Base-by-base conservation (phyloP, 106 monocot species). In the Amphibolis antarctica region DNA sequence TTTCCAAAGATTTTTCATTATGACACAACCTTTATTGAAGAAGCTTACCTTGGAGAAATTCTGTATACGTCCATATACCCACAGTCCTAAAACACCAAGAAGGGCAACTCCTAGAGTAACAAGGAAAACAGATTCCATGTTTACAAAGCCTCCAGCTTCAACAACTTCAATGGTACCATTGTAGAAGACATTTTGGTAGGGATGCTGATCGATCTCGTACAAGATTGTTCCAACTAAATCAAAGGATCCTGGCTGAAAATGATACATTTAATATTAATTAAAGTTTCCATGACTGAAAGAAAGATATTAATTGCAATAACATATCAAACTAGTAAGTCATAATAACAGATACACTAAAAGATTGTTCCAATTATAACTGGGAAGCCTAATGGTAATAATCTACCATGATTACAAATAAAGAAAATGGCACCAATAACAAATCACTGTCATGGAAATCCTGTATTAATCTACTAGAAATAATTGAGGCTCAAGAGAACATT, bases 101-200 rank as follows among this genome's bases (percentile, higher is more conserved):
- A 99, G 67, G 12, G 80, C 85, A 63, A 72, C 9, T 44, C 82
- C 98, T 65, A 99, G 91, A 36, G 85, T 83, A 10, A 99, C 63
- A 68, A 99, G 98, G 63, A 99, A 99, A 64, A 91, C 77, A 69
- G 91, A 91, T 46, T 99, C 98, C 53, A 90, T 68, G 45, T 80
- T 91, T 24, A 99, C 66, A 60, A 91, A 79, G 11, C 87, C 81
- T 51, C 98, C 91, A 69, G 88, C 86, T 67, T 99, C 98, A 66
- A 91, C 78, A 74, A 99, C 87, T 72, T 99, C 98, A 54, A 99
- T 73, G 20, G 98, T 83, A 66, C 91, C 85, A 74, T 99, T 99
- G 61, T 91, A 99, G 44, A 99, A 99, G 15, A 83, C 77, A 61
- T 25, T 85, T 71, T 82, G 79, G 63, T 88, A 91, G 28, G 85